phyloP scores from a whole-genome alignment of 108 stramenopile genomes.

The Cyclotella choctawhatcheeana region DNA sequence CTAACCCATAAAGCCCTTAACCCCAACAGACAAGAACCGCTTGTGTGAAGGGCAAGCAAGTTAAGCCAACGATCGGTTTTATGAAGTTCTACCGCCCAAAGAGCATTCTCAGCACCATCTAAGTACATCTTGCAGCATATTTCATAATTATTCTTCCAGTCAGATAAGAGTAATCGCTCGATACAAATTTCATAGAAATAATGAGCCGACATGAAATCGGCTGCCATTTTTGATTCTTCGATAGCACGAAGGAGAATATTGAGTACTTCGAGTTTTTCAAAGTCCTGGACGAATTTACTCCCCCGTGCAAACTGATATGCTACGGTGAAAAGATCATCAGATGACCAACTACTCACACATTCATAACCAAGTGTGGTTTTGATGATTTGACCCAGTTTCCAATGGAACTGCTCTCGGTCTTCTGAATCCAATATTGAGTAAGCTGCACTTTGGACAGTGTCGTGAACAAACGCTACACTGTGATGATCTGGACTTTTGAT shows the following conservation, averaged over 20 bases:
- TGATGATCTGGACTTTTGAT: neutral
- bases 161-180: neutral
- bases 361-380: no score
- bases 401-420: slow-evolving; percentile 2
- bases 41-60: neutral
- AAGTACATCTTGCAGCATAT: slow-evolving; percentile 15
- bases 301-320: slow-evolving; percentile 19
- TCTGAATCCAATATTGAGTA: slow-evolving; percentile 4
- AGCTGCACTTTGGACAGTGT: slow-evolving; percentile 14
- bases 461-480: slow-evolving; percentile 14
- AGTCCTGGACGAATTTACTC: neutral
- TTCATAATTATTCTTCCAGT: slow-evolving; percentile 13
- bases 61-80: slow-evolving; percentile 4
- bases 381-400: slow-evolving; percentile 11
- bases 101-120: slow-evolving; percentile 6
- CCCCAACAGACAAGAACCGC: neutral
- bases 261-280: slow-evolving; percentile 1
- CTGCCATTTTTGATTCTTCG: slow-evolving; percentile 1
- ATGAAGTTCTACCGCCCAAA: neutral
- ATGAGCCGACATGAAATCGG: slow-evolving; percentile 5
- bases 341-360: neutral
- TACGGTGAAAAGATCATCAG: slow-evolving; percentile 7
- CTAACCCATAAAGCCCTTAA: neutral
- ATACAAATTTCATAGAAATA: slow-evolving; percentile 15
- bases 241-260: slow-evolving; percentile 7